Base-by-base conservation (phyloP, 2,329 filamentous ascomycete genomes). In the Cladorrhinum sp. region DNA sequence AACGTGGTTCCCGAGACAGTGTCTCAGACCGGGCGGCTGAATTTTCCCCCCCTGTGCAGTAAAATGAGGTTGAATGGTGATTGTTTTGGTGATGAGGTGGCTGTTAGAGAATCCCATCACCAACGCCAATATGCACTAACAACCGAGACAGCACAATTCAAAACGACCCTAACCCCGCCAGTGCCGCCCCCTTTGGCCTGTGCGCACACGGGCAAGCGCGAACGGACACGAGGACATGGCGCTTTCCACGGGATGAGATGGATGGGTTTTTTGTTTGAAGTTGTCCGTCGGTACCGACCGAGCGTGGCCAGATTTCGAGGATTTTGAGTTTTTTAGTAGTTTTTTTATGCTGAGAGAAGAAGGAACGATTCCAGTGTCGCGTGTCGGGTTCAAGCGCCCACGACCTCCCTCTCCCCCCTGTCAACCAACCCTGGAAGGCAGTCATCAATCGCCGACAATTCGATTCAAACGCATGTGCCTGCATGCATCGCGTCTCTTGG, bases 401-500 rank as follows among this genome's bases (percentile, higher is more conserved):
- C 36, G 36, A n/a, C n/a, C n/a, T n/a, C n/a, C n/a, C n/a, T n/a
- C n/a, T n/a, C 4, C 14, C 16, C 36, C 36, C 36, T n/a, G 36
- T 14, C 26, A n/a, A 42, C 16, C 36, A n/a, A 8, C 36, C 36
- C 36, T n/a, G n/a, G n/a, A 42, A 8, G 3, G 8, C n/a, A 20
- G 2, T 46, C 42, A 46, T 46, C 42, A 20, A 46, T 46, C 42
- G 18, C 42, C 42, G 42, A 21, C 42, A 46, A 46, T 46, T 21
- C 18, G 16, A n/a, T 24, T 53, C 30, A 28, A 52, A 26, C 49
- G 49, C 49, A 28, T 36, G 23, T 33, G 20, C 21, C n/a, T 23
- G 28, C 57, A n/a, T 59, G 63, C 58, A 61, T 23, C 60, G 63
- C 63, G 60, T 53, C 61, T 63, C n/a, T n/a, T n/a, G n/a, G n/a